A percentile compares a stretch with the other conserved stretches of the same genome.
These are phyloP conservation scores for Suillus sp. DNA, from an alignment of 768 basidiomycete genomes.

Conservation along the genomic window DNA sequence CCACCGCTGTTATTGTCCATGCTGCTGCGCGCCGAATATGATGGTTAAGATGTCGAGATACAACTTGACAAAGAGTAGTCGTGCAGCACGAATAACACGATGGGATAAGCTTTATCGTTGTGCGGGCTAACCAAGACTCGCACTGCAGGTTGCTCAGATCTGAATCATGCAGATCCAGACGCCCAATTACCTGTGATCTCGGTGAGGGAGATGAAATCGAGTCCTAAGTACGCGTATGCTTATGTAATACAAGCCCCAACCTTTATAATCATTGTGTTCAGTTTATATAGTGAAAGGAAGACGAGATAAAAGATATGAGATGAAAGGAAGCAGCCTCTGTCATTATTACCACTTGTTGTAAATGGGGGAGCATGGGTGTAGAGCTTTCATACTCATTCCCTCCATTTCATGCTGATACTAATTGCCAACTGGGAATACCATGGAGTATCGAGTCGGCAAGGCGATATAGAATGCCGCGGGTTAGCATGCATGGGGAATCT, in stretches of 20 bases:
- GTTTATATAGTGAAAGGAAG: too few relatives aligned
- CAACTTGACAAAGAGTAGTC: background rate
- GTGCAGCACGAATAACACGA: background rate
- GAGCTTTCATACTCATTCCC: background rate
- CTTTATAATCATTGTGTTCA: too few relatives aligned
- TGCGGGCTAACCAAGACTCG: background rate
- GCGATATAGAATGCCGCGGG: background rate
- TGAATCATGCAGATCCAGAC: conserved; percentile 13
- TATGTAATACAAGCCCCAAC: conserved; percentile 28
- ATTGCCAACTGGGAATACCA: background rate
- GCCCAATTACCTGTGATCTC: conserved; percentile 12
- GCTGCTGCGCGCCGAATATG: conserved; percentile 1
- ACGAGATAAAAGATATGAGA: background rate
- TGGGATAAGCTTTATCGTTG: conserved; percentile 6
- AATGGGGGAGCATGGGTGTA: background rate
- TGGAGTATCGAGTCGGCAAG: background rate
- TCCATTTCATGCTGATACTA: background rate
- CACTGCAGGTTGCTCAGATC: conserved; percentile 18
- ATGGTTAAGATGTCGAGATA: background rate
- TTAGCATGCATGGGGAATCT: background rate
- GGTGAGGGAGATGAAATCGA: conserved; percentile 16
- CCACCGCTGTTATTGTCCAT: conserved; percentile 44
- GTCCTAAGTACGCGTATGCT: conserved; percentile 14
- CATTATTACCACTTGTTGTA: background rate
- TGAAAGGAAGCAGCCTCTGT: background rate